A percentile compares a stretch with the other conserved stretches of the same genome.
These are phyloP conservation scores for Talaromyces proteolyticus DNA, from an alignment of 495 filamentous ascomycete genomes.

Conservation along the genomic window DNA sequence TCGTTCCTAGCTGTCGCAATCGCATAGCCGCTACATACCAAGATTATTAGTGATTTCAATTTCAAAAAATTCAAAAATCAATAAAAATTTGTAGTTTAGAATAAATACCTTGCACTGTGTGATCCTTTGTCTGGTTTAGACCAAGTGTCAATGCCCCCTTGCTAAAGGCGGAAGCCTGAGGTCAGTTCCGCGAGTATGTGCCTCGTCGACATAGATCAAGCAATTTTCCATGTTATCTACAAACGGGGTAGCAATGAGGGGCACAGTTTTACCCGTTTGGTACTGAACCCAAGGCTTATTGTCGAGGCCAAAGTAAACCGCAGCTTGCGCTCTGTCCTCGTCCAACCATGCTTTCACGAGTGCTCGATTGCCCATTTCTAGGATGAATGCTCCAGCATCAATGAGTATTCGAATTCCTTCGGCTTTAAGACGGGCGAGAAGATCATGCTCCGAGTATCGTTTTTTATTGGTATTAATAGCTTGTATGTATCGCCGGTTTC, in stretches of 20 bases:
- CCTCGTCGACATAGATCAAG: constrained; percentile 68
- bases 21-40: constrained; percentile 57
- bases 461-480: neutral
- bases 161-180: constrained; percentile 53
- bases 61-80: constrained; percentile 12
- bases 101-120: constrained; percentile 70
- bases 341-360: constrained; percentile 44
- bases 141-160: constrained; percentile 63
- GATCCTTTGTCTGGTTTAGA: constrained; percentile 59
- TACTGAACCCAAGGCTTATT: constrained; percentile 38
- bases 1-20: constrained; percentile 52
- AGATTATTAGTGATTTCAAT: neutral
- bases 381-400: constrained; percentile 65
- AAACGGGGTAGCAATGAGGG: constrained; percentile 54
- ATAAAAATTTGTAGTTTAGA: too few species aligned
- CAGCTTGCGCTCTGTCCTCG: constrained; percentile 38
- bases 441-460: constrained; percentile 8
- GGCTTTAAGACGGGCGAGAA: constrained; percentile 37
- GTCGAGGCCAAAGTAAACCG: constrained; percentile 47
- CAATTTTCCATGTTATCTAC: constrained; percentile 49
- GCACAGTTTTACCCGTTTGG: constrained; percentile 34
- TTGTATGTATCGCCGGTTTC: constrained; percentile 11
- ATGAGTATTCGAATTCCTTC: constrained; percentile 50
- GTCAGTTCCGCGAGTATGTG: constrained; percentile 70
- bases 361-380: constrained; percentile 51